Conservation (phyloP, 2,329 filamentous ascomycete species). For the Dothistroma pini region DNA sequence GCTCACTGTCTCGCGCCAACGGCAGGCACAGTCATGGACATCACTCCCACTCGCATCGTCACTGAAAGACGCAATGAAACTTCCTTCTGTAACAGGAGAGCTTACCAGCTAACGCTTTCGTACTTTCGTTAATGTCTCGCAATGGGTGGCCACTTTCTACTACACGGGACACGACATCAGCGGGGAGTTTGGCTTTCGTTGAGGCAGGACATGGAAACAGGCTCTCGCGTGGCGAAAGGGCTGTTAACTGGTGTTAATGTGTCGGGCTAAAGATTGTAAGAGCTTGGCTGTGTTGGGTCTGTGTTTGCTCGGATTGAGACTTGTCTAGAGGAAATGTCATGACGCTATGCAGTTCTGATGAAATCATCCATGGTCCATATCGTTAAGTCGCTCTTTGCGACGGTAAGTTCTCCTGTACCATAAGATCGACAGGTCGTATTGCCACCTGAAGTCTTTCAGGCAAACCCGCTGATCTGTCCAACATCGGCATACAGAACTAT, state of each 20-base stretch:
- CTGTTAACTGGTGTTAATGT: not conserved
- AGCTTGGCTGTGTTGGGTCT: not conserved
- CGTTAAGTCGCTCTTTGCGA: slow-evolving; percentile 1
- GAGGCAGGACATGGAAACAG: not conserved
- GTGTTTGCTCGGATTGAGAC: not conserved
- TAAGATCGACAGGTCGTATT: slow-evolving; percentile 10
- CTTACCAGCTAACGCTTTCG: not conserved
- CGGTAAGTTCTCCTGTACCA: slow-evolving; percentile 8
- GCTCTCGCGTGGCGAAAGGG: not conserved
- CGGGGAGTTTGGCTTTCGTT: not conserved
- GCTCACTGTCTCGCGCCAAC: not conserved
- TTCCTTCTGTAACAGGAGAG: not conserved
- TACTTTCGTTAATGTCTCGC: not conserved
- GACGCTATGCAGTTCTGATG: not conserved
- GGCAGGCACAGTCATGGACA: not conserved
- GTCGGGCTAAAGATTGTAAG: not conserved
- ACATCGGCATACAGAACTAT: slow-evolving; percentile 10
- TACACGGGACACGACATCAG: not conserved
- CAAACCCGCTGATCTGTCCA: slow-evolving; percentile 22
- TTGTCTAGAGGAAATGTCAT: not conserved
- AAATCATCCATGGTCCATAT: slow-evolving; percentile 12
- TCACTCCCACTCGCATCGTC: not conserved
- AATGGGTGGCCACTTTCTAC: not conserved
- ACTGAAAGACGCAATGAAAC: not conserved
- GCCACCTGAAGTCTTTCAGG: slow-evolving; percentile 9